Conservation (phyloP, 768 basidiomycete species). For the Pleurotus djamor region DNA sequence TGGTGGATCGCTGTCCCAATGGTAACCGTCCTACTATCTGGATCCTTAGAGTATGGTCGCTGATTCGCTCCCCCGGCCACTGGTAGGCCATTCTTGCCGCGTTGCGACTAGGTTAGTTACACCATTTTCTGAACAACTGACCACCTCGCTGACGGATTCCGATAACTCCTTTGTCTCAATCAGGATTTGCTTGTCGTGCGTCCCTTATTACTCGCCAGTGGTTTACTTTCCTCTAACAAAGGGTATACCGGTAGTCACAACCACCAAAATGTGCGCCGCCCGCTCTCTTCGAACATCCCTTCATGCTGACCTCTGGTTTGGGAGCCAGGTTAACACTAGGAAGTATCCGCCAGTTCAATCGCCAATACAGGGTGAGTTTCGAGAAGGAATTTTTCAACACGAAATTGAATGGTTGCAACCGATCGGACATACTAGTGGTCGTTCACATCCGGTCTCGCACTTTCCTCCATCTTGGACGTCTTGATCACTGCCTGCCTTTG, state of each 20-base stretch:
- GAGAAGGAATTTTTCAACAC: neutral
- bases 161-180: neutral
- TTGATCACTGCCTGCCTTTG: conserved; percentile 46
- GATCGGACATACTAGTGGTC: conserved; percentile 40
- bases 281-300: neutral
- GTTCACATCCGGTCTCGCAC: conserved; percentile 49
- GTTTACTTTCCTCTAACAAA: neutral
- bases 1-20: conserved; percentile 28
- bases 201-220: neutral
- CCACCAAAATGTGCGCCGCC: conserved; percentile 23
- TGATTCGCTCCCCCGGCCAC: no score
- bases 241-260: conserved; percentile 19
- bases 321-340: conserved; percentile 18
- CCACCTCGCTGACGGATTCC: neutral
- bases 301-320: neutral
- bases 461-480: conserved; percentile 48
- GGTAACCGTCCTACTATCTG: conserved; percentile 12
- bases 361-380: conserved; percentile 14
- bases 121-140: neutral
- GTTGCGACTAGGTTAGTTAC: conserved; percentile 22
- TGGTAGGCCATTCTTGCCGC: conserved; percentile 20
- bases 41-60: neutral
- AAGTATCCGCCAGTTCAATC: conserved; percentile 15
- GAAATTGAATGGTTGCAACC: neutral
- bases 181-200: conserved; percentile 27